These are phyloP conservation scores for Cercospora sp. DNA, from an alignment of 2,329 filamentous ascomycete genomes.

Conservation along the genomic window DNA sequence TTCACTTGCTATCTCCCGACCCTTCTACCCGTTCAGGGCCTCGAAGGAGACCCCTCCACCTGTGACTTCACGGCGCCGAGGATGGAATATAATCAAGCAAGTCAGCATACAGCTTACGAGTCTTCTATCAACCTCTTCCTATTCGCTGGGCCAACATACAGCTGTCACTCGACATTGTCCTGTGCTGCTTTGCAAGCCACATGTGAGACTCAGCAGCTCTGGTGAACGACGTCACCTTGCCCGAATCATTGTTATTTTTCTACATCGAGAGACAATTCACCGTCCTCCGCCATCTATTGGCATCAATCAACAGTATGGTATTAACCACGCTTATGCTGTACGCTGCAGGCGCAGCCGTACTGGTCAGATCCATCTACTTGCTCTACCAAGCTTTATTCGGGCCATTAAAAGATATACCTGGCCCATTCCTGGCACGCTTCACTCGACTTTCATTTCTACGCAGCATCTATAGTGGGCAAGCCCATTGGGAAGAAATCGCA, in stretches of 20 bases:
- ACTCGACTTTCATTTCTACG: conserved; percentile 28
- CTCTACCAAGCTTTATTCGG: conserved; percentile 8
- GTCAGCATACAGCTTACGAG: not conserved
- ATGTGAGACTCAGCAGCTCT: not conserved
- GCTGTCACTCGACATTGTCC: not conserved
- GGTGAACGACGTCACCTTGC: not conserved
- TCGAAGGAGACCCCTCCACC: not conserved
- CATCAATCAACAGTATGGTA: not conserved
- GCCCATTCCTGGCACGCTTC: conserved; percentile 28
- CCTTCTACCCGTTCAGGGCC: not conserved
- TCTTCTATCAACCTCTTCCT: not conserved
- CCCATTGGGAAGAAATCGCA: conserved; percentile 28
- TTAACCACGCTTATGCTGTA: conserved; percentile 2
- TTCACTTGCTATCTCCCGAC: not conserved
- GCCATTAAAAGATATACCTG: conserved; percentile 26
- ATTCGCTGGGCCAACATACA: not conserved
- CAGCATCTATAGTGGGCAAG: conserved; percentile 26
- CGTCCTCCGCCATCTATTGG: too few relatives aligned
- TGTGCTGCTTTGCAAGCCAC: not conserved
- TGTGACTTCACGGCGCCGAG: not conserved
- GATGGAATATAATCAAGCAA: not conserved
- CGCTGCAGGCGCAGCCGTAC: conserved; percentile 3
- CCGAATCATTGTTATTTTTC: not conserved
- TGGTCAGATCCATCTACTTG: not conserved
- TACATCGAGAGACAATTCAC: too few relatives aligned